phyloP scores from a whole-genome alignment of 2,329 filamentous ascomycete genomes.

The Stachybotrys chlorohalonatus region DNA sequence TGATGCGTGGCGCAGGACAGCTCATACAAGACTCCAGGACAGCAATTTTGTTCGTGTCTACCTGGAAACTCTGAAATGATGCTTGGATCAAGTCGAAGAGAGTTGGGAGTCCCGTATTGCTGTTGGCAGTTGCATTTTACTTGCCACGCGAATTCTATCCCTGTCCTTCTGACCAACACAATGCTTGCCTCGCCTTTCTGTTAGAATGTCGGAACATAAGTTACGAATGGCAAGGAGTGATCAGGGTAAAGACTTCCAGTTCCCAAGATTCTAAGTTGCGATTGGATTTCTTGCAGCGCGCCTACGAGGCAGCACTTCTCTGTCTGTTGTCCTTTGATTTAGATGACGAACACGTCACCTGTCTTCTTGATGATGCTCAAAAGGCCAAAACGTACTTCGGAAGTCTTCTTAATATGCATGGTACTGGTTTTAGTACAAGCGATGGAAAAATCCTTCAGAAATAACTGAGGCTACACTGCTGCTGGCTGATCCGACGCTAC shows the following conservation, averaged over 20 bases:
- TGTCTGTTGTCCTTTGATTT: neutral
- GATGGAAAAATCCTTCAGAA: neutral
- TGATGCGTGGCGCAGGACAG: conserved; percentile 10
- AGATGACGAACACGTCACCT: neutral
- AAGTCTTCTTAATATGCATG: neutral
- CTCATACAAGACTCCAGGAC: conserved; percentile 26
- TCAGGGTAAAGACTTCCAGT: neutral
- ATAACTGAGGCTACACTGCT: neutral
- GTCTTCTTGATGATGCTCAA: neutral
- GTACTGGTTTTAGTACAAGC: neutral
- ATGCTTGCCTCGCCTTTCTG: neutral
- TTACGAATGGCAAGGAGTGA: neutral
- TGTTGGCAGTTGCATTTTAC: neutral
- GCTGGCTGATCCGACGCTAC: neutral
- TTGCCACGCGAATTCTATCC: neutral
- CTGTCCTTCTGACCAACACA: neutral
- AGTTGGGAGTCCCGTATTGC: conserved; percentile 13
- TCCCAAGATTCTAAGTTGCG: neutral
- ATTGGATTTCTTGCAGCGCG: neutral
- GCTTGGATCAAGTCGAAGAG: conserved; percentile 38
- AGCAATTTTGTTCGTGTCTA: conserved; percentile 15
- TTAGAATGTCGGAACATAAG: neutral
- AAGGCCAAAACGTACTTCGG: neutral
- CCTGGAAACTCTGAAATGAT: conserved; percentile 2
- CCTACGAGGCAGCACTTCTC: neutral